phyloP scores from a whole-genome alignment of 139 green algal genomes.

The Dunaliella primolecta region DNA sequence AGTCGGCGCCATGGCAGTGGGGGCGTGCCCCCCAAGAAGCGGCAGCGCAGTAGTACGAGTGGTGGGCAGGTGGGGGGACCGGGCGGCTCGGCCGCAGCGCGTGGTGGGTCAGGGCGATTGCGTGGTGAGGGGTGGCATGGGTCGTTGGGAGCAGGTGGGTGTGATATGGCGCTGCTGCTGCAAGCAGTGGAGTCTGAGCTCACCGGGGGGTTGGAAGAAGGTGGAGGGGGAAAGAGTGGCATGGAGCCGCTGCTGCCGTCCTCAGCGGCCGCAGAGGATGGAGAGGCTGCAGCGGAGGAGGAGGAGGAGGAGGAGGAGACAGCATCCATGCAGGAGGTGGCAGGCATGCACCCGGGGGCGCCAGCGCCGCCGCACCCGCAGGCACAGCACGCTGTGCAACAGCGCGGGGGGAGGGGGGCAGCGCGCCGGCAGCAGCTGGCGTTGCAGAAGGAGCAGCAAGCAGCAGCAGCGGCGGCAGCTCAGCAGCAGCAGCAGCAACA shows the following conservation, averaged over 20 bases:
- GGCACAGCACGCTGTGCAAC: background rate
- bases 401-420: background rate
- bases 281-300: too few species aligned
- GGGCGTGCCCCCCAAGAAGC: background rate
- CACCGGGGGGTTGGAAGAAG: background rate
- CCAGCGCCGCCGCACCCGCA: background rate
- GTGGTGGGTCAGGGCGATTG: background rate
- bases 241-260: background rate
- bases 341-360: background rate
- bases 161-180: conserved; percentile 15
- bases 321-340: background rate
- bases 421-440: background rate
- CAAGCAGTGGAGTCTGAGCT: conserved; percentile 20
- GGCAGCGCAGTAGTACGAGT: background rate
- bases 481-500: background rate
- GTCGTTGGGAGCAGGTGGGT: background rate
- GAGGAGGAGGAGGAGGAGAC: background rate
- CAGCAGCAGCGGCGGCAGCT: conserved; percentile 2
- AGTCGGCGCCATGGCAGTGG: background rate
- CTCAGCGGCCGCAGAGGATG: too few species aligned
- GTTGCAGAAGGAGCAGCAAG: background rate
- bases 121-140: background rate
- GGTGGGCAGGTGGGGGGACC: background rate
- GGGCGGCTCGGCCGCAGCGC: background rate
- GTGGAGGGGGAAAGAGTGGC: background rate